Evolutionary conservation across 768 basidiomycete species (phyloP).

Genomic region (Auriscalpium vulgare): DNA sequence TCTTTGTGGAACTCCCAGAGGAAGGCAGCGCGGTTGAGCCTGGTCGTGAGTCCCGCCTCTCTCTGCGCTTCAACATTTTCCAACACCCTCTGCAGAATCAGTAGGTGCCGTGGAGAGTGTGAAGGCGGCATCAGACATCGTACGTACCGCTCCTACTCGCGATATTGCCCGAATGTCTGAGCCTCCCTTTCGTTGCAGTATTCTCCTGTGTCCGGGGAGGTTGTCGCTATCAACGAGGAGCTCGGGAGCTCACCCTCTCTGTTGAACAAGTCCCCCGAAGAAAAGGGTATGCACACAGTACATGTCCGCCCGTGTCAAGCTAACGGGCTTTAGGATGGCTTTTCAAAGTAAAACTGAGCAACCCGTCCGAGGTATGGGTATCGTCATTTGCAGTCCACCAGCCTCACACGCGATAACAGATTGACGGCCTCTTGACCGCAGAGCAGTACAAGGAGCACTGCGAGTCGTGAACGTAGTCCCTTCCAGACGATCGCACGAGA

Average conservation of each 20-base stretch:
- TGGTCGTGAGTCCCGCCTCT: constrained; percentile 53
- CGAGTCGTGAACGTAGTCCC: constrained; percentile 26
- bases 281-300: constrained; percentile 49
- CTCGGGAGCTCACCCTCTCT: constrained; percentile 65
- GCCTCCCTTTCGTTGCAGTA: constrained; percentile 43
- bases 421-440: constrained; percentile 62
- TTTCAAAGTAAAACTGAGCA: constrained; percentile 80
- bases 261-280: constrained; percentile 83
- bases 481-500: background rate
- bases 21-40: constrained; percentile 53
- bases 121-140: constrained; percentile 94
- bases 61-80: background rate
- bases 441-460: constrained; percentile 68
- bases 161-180: background rate
- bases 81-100: constrained; percentile 33
- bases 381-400: background rate
- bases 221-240: constrained; percentile 70
- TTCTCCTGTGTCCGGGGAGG: constrained; percentile 83
- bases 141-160: constrained; percentile 25
- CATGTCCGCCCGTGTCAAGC: too few relatives aligned
- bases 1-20: constrained; percentile 86
- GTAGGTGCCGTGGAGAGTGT: constrained; percentile 95
- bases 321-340: constrained; percentile 70
- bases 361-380: constrained; percentile 62
- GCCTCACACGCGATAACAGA: constrained; percentile 27